A percentile compares a stretch with the other conserved stretches of the same genome.
Evolutionary conservation across 1,284 basidiomycete species (phyloP).

Genomic region (Trametes polyzona): DNA sequence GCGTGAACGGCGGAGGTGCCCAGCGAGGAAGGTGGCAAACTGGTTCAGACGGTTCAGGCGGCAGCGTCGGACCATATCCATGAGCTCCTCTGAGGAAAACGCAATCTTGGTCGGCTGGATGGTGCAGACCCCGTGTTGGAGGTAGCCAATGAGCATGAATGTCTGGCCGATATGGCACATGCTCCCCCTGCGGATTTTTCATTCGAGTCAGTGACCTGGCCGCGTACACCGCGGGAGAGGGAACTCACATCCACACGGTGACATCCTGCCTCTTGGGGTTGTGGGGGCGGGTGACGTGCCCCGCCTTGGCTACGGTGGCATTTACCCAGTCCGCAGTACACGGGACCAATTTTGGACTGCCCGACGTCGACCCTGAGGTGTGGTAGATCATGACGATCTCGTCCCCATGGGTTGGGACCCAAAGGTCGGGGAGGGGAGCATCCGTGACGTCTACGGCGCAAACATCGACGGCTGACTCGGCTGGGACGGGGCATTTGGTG

Average conservation of each 20-base stretch:
- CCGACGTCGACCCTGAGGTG: conserved; percentile 73
- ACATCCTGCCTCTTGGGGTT: conserved; percentile 56
- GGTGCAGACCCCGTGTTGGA: conserved; percentile 37
- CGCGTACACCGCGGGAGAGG: not conserved
- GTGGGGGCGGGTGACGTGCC: conserved; percentile 25
- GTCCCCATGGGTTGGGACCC: conserved; percentile 31
- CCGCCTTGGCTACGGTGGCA: conserved; percentile 32
- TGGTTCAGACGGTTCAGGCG: conserved; percentile 73
- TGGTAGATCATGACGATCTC: conserved; percentile 69
- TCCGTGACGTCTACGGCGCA: conserved; percentile 30
- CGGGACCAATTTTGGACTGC: conserved; percentile 36
- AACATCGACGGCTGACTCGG: conserved; percentile 46
- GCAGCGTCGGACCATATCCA: conserved; percentile 43
- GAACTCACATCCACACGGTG: conserved; percentile 39
- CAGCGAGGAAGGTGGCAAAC: conserved; percentile 68
- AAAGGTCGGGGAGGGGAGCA: conserved; percentile 24
- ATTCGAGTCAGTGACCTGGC: conserved; percentile 2
- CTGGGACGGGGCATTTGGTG: conserved; percentile 51
- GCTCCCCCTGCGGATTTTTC: conserved; percentile 32
- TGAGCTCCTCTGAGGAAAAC: conserved; percentile 34
- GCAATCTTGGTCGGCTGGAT: conserved; percentile 38
- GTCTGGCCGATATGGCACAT: conserved; percentile 40
- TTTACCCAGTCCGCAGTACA: conserved; percentile 35
- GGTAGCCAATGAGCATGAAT: conserved; percentile 35
- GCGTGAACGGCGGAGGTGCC: conserved; percentile 62